Evolutionary conservation across 2,329 filamentous ascomycete genomes (phyloP), one percentile per base, ranked within the genome.

Genomic region (Monosporascus cannonballus): DNA sequence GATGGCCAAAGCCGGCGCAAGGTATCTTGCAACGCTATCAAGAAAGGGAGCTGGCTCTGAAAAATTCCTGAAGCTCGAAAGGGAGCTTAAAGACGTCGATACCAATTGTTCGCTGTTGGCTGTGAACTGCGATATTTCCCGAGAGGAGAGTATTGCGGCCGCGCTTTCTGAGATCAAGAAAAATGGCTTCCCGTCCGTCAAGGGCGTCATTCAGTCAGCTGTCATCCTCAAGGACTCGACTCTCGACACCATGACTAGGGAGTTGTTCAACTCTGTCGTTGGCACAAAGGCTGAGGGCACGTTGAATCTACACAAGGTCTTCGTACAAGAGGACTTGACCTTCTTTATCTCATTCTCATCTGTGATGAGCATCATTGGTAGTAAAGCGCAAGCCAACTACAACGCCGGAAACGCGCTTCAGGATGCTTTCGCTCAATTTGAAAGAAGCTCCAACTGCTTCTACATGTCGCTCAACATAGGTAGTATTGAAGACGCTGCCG

Each of bases 221-320:
- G 56, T 60, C 41, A 49, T 57, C 3, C 50, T 55, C 7, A 46
- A 54, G 6, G 60, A 61, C 30, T 51, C 50, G n/a, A 56, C 57
- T 15, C 56, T 61, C 27, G 59, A 61, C 25, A 27, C 42, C 20
- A 45, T 45, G 42, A 25, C 42, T n/a, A 11, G 11, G 3, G 42
- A 45, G 15, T 20, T 25, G 14, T 45, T 25, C 22, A 14, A 25
- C 20, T 20, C 14, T 27, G 42, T n/a, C 20, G 14, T 24, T n/a
- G 3, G 11, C 6, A 20, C 24, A 25, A 45, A 27, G 24, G 42
- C 14, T 14, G n/a, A 20, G 9, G 42, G 42, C 24, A 27, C 42
- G 24, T 11, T 45, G 20, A 45, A 24, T 15, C 22, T 45, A 20
- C 42, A 45, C 15, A 24, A 24, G 20, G 24, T 27, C 20, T 45